phyloP scores from a whole-genome alignment of 192 early-diverging fungal species.

The Entomortierella parvispora region DNA sequence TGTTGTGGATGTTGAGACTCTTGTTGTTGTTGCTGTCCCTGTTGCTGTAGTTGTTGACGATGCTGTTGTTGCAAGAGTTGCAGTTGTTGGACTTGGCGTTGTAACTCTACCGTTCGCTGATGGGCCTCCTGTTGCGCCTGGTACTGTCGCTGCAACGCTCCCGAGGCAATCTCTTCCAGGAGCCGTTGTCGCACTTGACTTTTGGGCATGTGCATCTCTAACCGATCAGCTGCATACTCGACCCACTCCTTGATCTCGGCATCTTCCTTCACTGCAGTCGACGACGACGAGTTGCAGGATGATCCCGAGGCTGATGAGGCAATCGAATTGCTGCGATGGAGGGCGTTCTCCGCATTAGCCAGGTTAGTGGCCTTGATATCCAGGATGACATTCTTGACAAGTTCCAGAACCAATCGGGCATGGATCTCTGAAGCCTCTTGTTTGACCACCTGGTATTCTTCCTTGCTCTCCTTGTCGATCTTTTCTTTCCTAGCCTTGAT shows the following conservation, averaged over 20 bases:
- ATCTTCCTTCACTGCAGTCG: slow-evolving; percentile 21
- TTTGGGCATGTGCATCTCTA: slow-evolving; percentile 35
- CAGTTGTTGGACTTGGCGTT: slow-evolving; percentile 25
- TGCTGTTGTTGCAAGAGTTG: slow-evolving; percentile 25
- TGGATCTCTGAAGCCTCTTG: slow-evolving; percentile 25
- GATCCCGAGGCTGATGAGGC: neutral
- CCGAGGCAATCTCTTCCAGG: slow-evolving; percentile 34
- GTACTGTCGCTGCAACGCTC: slow-evolving; percentile 23
- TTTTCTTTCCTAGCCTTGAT: slow-evolving; percentile 19
- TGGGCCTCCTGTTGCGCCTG: slow-evolving; percentile 31
- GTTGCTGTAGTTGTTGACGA: neutral
- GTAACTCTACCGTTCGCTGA: slow-evolving; percentile 13
- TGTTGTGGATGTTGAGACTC: neutral
- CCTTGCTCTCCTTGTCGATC: slow-evolving; percentile 33
- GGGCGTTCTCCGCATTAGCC: neutral
- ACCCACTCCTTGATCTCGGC: slow-evolving; percentile 44
- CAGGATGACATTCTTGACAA: slow-evolving; percentile 26
- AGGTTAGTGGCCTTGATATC: slow-evolving; percentile 34
- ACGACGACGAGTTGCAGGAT: too few species aligned
- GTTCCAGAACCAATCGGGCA: slow-evolving; percentile 20
- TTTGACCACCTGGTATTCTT: slow-evolving; percentile 22
- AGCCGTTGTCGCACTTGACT: slow-evolving; percentile 28
- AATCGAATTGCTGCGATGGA: neutral
- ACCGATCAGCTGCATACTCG: slow-evolving; percentile 31
- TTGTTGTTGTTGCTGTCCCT: neutral